Percentiles rank a stretch among this genome's conserved stretches.
Evolutionary conservation across 345 rosid genomes (phyloP).

Genomic region (Carallia brachiata): DNA sequence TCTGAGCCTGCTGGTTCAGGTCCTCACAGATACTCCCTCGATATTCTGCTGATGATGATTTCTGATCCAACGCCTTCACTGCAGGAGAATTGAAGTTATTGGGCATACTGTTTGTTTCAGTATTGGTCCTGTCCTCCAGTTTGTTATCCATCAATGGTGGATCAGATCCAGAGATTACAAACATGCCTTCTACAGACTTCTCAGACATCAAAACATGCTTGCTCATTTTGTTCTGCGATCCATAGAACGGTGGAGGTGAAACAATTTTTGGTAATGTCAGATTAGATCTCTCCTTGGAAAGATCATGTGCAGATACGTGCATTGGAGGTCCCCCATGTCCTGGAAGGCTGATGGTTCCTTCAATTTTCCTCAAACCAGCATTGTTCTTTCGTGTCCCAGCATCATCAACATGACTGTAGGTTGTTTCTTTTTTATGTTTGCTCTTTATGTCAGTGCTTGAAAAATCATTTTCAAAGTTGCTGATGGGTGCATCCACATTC

Average conservation of each 20-base stretch:
- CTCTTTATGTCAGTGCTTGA: slow-evolving; percentile 25
- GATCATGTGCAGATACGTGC: slow-evolving; percentile 14
- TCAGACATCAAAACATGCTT: slow-evolving; percentile 23
- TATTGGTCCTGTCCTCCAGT: slow-evolving; percentile 20
- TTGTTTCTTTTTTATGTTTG: slow-evolving; percentile 15
- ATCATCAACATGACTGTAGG: slow-evolving; percentile 12
- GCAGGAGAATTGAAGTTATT: slow-evolving; percentile 34
- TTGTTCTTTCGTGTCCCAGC: slow-evolving; percentile 16
- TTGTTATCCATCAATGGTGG: slow-evolving; percentile 19
- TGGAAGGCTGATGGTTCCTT: slow-evolving; percentile 10
- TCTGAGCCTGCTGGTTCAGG: slow-evolving; percentile 34
- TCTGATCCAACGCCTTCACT: slow-evolving; percentile 34
- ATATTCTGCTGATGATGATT: slow-evolving; percentile 26
- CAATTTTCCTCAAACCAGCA: slow-evolving; percentile 26
- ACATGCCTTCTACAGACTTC: slow-evolving; percentile 11
- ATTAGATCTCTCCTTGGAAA: slow-evolving; percentile 27
- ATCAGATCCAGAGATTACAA: slow-evolving; percentile 17
- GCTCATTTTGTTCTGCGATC: slow-evolving; percentile 24
- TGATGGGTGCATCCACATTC: slow-evolving; percentile 26
- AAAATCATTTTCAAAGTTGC: slow-evolving; percentile 41
- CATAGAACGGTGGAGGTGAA: slow-evolving; percentile 25
- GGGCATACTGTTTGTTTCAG: slow-evolving; percentile 16
- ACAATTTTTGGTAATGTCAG: slow-evolving; percentile 15
- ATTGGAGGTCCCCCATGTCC: slow-evolving; percentile 19
- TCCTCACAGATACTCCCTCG: slow-evolving; percentile 19